Evolutionary conservation across 176 grass and related monocot species (phyloP), one percentile per base, ranked within the genome.

Genomic region (Metroxylon sagu): DNA sequence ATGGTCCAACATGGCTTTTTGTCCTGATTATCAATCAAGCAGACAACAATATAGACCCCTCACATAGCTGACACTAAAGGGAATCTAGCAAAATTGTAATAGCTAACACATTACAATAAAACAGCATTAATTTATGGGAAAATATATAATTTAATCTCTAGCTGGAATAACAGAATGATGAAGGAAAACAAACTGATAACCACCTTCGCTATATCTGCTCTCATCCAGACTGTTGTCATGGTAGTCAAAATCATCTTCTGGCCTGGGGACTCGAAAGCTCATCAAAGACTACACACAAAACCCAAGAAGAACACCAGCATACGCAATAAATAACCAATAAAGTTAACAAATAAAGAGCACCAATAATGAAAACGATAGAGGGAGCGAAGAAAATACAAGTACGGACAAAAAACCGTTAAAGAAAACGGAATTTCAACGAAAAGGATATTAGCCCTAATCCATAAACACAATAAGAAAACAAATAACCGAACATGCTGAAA

Each of bases 211-310:
- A 60, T 76, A 83, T 57, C 50, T 68, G 60, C 88, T 98, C 61
- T 81, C 78, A 56, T 93, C 86, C 18, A 84, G 82, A 68, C 85
- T 98, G 66, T 77, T 80, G 53, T 70, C 85, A 60, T 83, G 84
- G 54, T 65, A 66, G 54, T 90, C 73, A 54, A 82, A 61, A 79
- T 25, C 70, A 48, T 93, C 88, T 65, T 85, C 82, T 0, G 73
- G 82, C 68, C 66, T 53, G 68, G 94, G 94, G 50, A 93, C 94
- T 67, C 69, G 89, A 78, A 93, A 98, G 75, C 71, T 93, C 71
- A 93, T 68, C 76, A 98, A 81, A 64, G 94, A 81, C 94, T 98
- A 54, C 59, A 73, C 17, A 15, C 14, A 62, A 73, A 59, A 25
- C 50, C n/a, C 35, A 43, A 43, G 35, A 73, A 43, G 12, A 55